Base-by-base conservation (phyloP, 1,284 basidiomycete genomes). In the Coniferiporia sulphurascens region DNA sequence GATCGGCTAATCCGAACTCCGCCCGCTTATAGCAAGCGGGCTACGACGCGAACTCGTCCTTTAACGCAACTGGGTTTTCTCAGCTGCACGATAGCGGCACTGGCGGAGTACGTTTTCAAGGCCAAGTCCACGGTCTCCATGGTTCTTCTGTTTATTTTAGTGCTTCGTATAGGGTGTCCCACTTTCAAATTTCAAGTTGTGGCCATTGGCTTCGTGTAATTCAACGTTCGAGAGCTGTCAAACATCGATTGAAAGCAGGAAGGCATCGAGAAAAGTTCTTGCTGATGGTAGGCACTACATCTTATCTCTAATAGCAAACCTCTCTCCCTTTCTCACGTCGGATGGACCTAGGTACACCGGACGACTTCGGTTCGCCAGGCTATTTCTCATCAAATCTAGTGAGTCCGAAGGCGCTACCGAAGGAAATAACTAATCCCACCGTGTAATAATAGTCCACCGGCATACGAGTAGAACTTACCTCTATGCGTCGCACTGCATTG, bases 71-170 rank as follows among this genome's bases (percentile, higher is more conserved):
- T 3, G 65, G 65, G 10, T 64, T 67, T 55, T 64, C 63, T 32
- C 65, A 65, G 44, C 44, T 67, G 22, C 65, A 67, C 50, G 65
- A 67, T 38, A 60, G 56, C 50, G 65, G 65, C 2, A 67, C 65
- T 21, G 65, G 65, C 12, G 65, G 65, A 12, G 65, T 66, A 34
- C n/a, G 57, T 35, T 10, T 6, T 51, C 15, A 38, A 35, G 22
- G 22, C 10, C n/a, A 22, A 32, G 34, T 58, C 8, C 22, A 36
- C 13, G 17, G 10, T 41, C 10, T 43, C 19, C n/a, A 48, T 52
- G 0, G 21, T 19, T 19, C 6, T 4, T 7, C 6, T 49, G 9
- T 55, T 49, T 34, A 51, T 17, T 10, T 15, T 32, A 51, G 3
- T 55, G 13, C 13, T 1, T 2, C 38, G 9, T 15, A 41, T 27